Evolutionary conservation across 768 basidiomycete genomes (phyloP).

Genomic region (Termitomyces eurrhizus): DNA sequence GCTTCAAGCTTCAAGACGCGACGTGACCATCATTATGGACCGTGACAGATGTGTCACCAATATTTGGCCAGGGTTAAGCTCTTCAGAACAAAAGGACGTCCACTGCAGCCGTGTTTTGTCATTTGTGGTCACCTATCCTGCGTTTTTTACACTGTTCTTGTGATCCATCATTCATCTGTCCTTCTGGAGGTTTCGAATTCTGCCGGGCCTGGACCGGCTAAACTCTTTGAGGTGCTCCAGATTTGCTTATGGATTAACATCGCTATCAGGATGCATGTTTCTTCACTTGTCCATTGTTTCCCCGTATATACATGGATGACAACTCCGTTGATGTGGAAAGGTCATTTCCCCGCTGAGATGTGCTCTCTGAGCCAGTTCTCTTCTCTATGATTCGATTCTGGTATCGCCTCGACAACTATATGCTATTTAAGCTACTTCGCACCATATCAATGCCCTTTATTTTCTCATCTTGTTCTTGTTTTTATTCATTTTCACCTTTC

Average conservation of each 20-base stretch:
- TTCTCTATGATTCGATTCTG: not conserved
- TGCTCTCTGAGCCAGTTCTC: not conserved
- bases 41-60: not conserved
- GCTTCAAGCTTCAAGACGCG: not conserved
- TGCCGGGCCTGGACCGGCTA: no score
- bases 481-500: not conserved
- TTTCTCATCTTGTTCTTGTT: not conserved
- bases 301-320: not conserved
- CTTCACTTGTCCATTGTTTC: not conserved
- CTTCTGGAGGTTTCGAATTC: not conserved
- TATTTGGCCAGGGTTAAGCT: not conserved
- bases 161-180: not conserved
- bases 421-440: not conserved
- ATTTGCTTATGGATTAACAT: not conserved
- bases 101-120: not conserved
- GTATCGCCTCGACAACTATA: not conserved
- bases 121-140: not conserved
- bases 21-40: not conserved
- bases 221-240: not conserved
- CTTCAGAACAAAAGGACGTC: not conserved
- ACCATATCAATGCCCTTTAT: not conserved
- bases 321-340: not conserved
- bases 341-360: not conserved
- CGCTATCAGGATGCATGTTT: not conserved
- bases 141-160: not conserved